Evolutionary conservation across 345 rosid genomes (phyloP), one percentile per base, ranked within the genome.

Genomic region (Camelina neglecta): DNA sequence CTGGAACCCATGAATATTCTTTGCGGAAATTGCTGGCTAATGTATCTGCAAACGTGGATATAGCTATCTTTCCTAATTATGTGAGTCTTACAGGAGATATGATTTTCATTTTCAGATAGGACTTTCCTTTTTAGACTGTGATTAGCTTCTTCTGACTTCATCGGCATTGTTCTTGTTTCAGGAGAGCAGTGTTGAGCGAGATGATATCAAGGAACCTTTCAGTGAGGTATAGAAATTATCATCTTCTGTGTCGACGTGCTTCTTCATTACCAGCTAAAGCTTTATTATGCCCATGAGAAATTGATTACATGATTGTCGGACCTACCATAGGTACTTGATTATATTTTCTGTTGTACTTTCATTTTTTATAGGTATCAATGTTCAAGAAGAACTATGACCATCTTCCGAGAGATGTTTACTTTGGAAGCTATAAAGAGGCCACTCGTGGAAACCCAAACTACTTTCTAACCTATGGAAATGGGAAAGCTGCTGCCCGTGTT

Each of bases 141-240:
- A 6, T 6, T 12, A 24, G 72, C 36, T 67, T 60, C 35, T 53
- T 72, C 11, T 69, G 55, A 61, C 20, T 49, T 72, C 13, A 59
- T 72, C 21, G 55, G 20, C 67, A 35, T 82, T 65, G 75, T 54
- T 13, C 20, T 45, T 78, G 71, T 87, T 81, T 80, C 85, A 95
- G 99, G 99, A 95, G 84, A 90, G 94, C 74, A 85, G 96, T 69
- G 89, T 89, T 71, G 99, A 95, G 85, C 81, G 88, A 62, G 98
- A 93, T 65, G 91, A 92, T 80, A 73, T 90, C 67, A 87, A 79
- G 83, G 99, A 89, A 69, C 99, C 98, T 69, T 90, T 95, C 70
- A 93, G 85, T 66, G 98, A 90, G 93, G 99, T 95, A 86, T 11
- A 31, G 0, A 50, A 66, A 3, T 11, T 1, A 45, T 24, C 23